phyloP scores from a whole-genome alignment of 2,329 filamentous ascomycete species.

The Curvularia spicifera region DNA sequence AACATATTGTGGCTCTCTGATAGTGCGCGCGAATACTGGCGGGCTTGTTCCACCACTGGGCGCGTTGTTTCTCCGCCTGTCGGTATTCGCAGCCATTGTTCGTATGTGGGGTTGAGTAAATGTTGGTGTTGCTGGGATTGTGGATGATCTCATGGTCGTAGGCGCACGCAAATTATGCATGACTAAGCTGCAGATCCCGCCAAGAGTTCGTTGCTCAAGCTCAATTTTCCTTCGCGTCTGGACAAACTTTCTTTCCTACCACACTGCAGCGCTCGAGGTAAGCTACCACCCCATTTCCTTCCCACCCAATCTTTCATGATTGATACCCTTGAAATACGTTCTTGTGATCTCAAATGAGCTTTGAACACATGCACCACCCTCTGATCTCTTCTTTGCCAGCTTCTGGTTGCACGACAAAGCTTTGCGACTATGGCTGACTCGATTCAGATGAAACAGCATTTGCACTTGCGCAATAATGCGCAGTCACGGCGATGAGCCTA shows the following conservation, averaged over 20 bases:
- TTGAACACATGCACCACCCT: slow-evolving; percentile 68
- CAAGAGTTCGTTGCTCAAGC: slow-evolving; percentile 38
- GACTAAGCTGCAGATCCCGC: slow-evolving; percentile 39
- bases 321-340: slow-evolving; percentile 61
- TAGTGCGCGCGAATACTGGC: slow-evolving; percentile 68
- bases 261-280: slow-evolving; percentile 35
- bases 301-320: slow-evolving; percentile 50
- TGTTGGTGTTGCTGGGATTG: slow-evolving; percentile 9
- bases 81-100: slow-evolving; percentile 50
- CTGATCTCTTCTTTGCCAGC: slow-evolving; percentile 47
- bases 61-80: slow-evolving; percentile 89
- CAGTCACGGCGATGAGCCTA: not conserved
- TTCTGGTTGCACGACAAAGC: slow-evolving; percentile 17
- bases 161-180: slow-evolving; percentile 23
- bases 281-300: slow-evolving; percentile 16
- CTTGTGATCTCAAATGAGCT: slow-evolving; percentile 63
- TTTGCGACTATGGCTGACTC: slow-evolving; percentile 30
- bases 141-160: slow-evolving; percentile 20
- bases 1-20: slow-evolving; percentile 55
- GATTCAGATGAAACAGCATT: slow-evolving; percentile 9
- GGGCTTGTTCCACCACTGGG: slow-evolving; percentile 78
- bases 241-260: slow-evolving; percentile 29
- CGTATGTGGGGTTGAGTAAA: slow-evolving; percentile 5
- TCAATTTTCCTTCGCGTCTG: slow-evolving; percentile 36
- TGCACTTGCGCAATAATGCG: not conserved